Base-by-base conservation (phyloP, 176 grass and related monocot species). In the Phyllostachys edulis region DNA sequence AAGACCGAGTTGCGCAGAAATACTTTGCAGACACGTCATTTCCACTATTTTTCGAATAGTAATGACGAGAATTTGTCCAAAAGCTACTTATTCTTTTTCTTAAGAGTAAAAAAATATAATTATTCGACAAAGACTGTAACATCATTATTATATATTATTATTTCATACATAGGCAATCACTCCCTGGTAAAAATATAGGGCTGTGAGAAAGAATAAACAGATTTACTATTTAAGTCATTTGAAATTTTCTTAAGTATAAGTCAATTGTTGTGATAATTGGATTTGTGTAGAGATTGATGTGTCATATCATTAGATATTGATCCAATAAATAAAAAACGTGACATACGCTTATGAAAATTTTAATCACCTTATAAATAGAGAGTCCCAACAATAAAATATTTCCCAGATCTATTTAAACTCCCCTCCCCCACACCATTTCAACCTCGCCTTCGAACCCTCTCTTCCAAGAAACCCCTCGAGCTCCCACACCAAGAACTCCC, bases 321-420 rank as follows among this genome's bases (percentile, higher is more conserved):
- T n/a, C n/a, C n/a, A n/a, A n/a, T n/a, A n/a, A n/a, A n/a, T n/a
- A n/a, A n/a, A n/a, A n/a, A n/a, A n/a, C n/a, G n/a, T n/a, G n/a
- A n/a, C n/a, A n/a, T n/a, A n/a, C n/a, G n/a, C n/a, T n/a, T n/a
- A n/a, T n/a, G n/a, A n/a, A n/a, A n/a, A n/a, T n/a, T n/a, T n/a
- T n/a, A n/a, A n/a, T n/a, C n/a, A n/a, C n/a, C n/a, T n/a, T n/a
- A n/a, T n/a, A n/a, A n/a, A n/a, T n/a, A n/a, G n/a, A n/a, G n/a
- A n/a, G n/a, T n/a, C n/a, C n/a, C n/a, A n/a, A 11, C 57, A 61
- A 26, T 13, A 61, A 26, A 61, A 26, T 24, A 26, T 26, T 23
- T 12, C 23, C n/a, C n/a, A 21, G 2, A 0, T 44, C 59, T 84
- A 79, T 88, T 84, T 73, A 88, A 84, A 27, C 18, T 18, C 38